Base-by-base conservation (phyloP, 164 flowering plant genomes). In the Aristolochia fimbriata region DNA sequence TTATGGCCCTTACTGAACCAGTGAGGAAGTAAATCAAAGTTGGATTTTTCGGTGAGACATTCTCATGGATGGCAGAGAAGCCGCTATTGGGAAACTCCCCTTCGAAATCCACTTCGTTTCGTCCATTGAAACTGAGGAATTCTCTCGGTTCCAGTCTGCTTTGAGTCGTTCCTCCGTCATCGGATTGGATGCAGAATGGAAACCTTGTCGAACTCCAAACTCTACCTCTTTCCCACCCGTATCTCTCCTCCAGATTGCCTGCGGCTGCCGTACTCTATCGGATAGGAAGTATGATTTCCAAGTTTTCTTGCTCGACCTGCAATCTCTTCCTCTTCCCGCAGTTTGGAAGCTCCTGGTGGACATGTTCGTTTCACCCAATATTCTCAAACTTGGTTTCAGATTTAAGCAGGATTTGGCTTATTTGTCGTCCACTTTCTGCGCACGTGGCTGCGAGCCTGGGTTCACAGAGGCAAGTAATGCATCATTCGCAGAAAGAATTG, bases 151-250 rank as follows among this genome's bases (percentile, higher is more conserved):
- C 41, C 64, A 62, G 37, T 69, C 71, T 70, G 63, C 85, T 8
- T 67, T 89, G 56, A 66, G 70, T 62, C 83, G 65, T 24, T 87
- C 96, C 24, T 68, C 83, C 5, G 25, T 85, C 75, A 60, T 92
- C 69, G 95, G 72, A 9, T 82, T 91, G 68, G 98, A 91, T 74
- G 96, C 98, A 62, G 98, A 91, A 65, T 91, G 98, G 96, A 91
- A 85, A 71, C 96, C 96, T 33, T 13, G 54, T 58, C 82, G 78
- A 51, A 25, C 67, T 21, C 62, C n/a, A 15, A 31, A 37, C 31
- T 15, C 25, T 70, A 59, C 30, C 74, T 55, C 80, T 22, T 81
- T 80, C 71, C 93, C 98, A 63, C 62, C 80, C 45, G 93, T 87
- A 61, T 53, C 87, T 1, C 87, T 89, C 68, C 92, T 91, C 70